Conservation (phyloP, 306 rosid species). For the Cyamopsis tetragonoloba region DNA sequence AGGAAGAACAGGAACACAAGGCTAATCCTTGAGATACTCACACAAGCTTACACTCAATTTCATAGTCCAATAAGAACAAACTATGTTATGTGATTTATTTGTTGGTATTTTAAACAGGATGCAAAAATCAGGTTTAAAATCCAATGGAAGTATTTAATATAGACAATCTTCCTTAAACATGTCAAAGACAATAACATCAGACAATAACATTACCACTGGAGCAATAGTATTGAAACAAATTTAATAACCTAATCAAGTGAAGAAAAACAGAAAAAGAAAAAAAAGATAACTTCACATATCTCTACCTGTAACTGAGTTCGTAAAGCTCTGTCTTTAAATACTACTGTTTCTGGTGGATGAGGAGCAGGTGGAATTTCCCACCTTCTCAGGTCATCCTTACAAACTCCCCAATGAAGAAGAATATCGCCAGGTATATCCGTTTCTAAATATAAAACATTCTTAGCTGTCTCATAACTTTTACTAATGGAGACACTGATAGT, state of each 20-base stretch:
- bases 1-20: not conserved
- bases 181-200: not conserved
- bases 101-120: not conserved
- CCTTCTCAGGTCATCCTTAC: constrained; percentile 60
- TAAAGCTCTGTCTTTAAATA: constrained; percentile 72
- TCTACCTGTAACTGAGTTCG: constrained; percentile 75
- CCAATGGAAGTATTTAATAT: not conserved
- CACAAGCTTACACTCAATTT: not conserved
- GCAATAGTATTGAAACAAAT: not conserved
- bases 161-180: not conserved
- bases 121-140: not conserved
- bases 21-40: not conserved
- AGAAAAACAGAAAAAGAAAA: not conserved
- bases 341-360: constrained; percentile 64
- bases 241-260: not conserved
- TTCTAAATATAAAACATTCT: constrained; percentile 58
- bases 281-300: not conserved
- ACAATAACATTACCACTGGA: not conserved
- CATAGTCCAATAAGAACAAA: not conserved
- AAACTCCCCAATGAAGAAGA: constrained; percentile 92
- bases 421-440: constrained; percentile 70
- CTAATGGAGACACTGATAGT: constrained; percentile 52
- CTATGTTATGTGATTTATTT: not conserved
- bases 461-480: constrained; percentile 62
- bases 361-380: constrained; percentile 87